These are phyloP conservation scores for Ceratobasidium papillatum DNA, from an alignment of 1,284 basidiomycete genomes.

Conservation along the genomic window DNA sequence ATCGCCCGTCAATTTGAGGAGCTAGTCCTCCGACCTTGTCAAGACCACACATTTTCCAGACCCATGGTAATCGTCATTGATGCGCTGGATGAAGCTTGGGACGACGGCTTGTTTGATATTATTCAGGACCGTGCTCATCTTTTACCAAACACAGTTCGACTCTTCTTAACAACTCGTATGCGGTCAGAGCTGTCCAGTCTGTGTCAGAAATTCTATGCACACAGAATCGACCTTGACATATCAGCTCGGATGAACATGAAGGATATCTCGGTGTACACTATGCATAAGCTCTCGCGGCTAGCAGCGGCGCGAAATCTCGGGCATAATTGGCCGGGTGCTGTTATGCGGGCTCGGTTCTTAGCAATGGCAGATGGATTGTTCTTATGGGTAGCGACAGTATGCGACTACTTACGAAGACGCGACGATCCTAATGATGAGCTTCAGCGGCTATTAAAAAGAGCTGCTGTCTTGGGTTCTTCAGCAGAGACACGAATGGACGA, in stretches of 20 bases:
- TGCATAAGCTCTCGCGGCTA: not conserved
- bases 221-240: not conserved
- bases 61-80: constrained; percentile 8
- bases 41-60: not conserved
- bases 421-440: constrained; percentile 44
- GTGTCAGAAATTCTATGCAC: not conserved
- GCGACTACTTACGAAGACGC: constrained; percentile 42
- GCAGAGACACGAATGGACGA: constrained; percentile 46
- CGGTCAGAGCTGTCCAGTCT: not conserved
- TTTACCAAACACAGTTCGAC: not conserved
- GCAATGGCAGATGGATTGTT: not conserved
- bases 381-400: too few relatives aligned
- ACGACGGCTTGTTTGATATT: not conserved
- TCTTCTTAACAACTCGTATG: constrained; percentile 13
- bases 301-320: not conserved
- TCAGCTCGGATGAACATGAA: not conserved
- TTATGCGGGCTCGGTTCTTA: not conserved
- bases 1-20: not conserved
- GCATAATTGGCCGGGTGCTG: not conserved
- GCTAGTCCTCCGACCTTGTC: not conserved
- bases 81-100: too few relatives aligned
- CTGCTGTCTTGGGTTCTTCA: not conserved
- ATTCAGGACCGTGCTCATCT: not conserved
- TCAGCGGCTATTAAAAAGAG: constrained; percentile 17
- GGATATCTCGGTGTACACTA: not conserved